Evolutionary conservation across 2,329 filamentous ascomycete genomes (phyloP).

Genomic region (Diaporthe citriasiana): DNA sequence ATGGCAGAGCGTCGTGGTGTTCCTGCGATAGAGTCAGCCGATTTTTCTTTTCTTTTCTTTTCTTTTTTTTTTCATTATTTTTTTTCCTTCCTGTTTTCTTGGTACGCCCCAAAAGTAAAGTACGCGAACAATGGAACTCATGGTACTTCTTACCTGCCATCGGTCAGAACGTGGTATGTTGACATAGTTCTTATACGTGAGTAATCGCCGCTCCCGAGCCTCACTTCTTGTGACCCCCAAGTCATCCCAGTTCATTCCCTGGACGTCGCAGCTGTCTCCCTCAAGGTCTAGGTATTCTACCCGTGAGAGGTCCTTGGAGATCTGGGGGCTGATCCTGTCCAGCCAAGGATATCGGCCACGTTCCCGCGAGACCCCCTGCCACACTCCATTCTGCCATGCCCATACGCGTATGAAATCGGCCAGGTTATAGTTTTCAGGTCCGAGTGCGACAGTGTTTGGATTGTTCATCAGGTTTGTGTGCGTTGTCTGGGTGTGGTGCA

Average conservation of each 20-base stretch:
- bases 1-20: conserved; percentile 54
- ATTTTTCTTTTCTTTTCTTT: background rate
- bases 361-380: conserved; percentile 46
- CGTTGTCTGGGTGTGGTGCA: conserved; percentile 32
- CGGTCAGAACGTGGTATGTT: conserved; percentile 64
- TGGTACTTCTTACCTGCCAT: conserved; percentile 59
- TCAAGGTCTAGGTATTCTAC: conserved; percentile 62
- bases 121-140: background rate
- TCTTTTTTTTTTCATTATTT: background rate
- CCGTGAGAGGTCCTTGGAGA: conserved; percentile 40
- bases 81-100: background rate
- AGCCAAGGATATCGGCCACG: conserved; percentile 52
- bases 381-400: conserved; percentile 54
- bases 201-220: conserved; percentile 62
- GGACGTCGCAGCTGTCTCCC: conserved; percentile 70
- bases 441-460: conserved; percentile 54
- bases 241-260: conserved; percentile 70
- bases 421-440: conserved; percentile 64
- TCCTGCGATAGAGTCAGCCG: conserved; percentile 43
- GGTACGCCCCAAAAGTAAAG: background rate
- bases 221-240: conserved; percentile 64
- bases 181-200: conserved; percentile 70
- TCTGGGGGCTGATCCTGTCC: conserved; percentile 50
- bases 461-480: conserved; percentile 53
- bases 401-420: conserved; percentile 66